Evolutionary conservation across 2,329 filamentous ascomycete genomes (phyloP).

Genomic region (Orbilia blumenaviensis): DNA sequence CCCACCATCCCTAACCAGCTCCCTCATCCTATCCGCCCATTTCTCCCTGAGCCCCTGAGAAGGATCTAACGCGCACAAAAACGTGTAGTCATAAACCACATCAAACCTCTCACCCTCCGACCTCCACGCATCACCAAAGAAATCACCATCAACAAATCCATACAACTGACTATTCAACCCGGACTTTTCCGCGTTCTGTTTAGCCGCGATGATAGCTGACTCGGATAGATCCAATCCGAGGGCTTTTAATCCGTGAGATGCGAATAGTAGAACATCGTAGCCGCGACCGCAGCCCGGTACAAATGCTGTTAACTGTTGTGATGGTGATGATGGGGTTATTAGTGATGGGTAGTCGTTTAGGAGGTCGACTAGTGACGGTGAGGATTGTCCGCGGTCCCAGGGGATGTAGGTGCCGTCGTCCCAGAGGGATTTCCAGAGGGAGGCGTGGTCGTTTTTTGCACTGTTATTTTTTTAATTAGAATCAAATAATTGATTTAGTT

Average conservation of each 20-base stretch:
- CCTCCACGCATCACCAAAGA: conserved; percentile 19
- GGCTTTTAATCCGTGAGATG: conserved; percentile 78
- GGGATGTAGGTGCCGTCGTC: conserved; percentile 30
- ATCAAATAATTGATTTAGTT: background rate
- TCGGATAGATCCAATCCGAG: conserved; percentile 76
- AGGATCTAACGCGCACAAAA: conserved; percentile 71
- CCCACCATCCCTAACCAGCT: conserved; percentile 59
- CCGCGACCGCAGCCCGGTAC: conserved; percentile 83
- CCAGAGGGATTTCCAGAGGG: conserved; percentile 40
- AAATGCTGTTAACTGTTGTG: conserved; percentile 66
- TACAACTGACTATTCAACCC: background rate
- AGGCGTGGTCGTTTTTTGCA: conserved; percentile 31
- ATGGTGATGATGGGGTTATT: conserved; percentile 49
- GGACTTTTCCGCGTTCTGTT: conserved; percentile 30
- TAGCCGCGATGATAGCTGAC: conserved; percentile 61
- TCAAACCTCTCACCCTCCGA: conserved; percentile 63
- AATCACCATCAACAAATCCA: conserved; percentile 33
- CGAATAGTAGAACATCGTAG: conserved; percentile 80
- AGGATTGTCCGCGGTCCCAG: conserved; percentile 69
- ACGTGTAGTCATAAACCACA: conserved; percentile 63
- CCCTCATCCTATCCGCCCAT: conserved; percentile 67
- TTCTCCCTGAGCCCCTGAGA: conserved; percentile 62
- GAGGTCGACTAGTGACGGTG: conserved; percentile 67
- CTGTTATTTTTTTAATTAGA: conserved; percentile 3
- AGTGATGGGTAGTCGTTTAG: conserved; percentile 63